Evolutionary conservation across 305 asterid genomes (phyloP).

Genomic region (Solanum hybrid): DNA sequence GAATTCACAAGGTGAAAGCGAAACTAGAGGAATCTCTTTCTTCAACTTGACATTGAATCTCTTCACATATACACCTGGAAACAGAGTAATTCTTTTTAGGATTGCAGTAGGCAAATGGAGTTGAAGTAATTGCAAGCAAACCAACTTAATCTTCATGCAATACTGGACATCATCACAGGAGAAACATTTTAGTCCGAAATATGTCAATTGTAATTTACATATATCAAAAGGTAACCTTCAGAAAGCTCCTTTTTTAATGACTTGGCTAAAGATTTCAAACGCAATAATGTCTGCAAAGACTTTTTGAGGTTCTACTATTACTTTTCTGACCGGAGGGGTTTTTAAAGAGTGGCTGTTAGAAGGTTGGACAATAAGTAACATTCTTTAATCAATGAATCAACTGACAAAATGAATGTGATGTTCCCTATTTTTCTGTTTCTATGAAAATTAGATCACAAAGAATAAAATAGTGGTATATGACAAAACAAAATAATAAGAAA

Average conservation of each 20-base stretch:
- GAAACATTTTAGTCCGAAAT: neutral
- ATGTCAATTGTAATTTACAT: neutral
- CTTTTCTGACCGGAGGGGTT: neutral
- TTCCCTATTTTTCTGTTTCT: neutral
- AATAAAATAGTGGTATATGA: neutral
- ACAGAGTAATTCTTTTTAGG: constrained; percentile 1
- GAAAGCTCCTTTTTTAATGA: neutral
- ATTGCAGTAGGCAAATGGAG: neutral
- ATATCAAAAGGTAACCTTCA: neutral
- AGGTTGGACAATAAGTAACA: neutral
- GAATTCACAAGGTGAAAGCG: constrained; percentile 73
- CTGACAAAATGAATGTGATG: neutral
- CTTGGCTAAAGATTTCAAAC: neutral
- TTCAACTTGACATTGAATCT: constrained; percentile 26
- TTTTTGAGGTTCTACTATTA: neutral
- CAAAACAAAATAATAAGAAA: neutral
- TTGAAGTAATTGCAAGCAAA: neutral
- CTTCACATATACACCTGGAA: constrained; percentile 76
- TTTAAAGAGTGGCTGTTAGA: neutral
- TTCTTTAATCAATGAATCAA: neutral
- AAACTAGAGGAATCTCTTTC: constrained; percentile 47
- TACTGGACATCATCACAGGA: neutral
- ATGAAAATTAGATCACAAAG: neutral
- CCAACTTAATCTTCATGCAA: neutral
- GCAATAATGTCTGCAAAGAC: neutral